phyloP scores from a whole-genome alignment of 2,329 filamentous ascomycete species.

The Malbranchea zuffiana region DNA sequence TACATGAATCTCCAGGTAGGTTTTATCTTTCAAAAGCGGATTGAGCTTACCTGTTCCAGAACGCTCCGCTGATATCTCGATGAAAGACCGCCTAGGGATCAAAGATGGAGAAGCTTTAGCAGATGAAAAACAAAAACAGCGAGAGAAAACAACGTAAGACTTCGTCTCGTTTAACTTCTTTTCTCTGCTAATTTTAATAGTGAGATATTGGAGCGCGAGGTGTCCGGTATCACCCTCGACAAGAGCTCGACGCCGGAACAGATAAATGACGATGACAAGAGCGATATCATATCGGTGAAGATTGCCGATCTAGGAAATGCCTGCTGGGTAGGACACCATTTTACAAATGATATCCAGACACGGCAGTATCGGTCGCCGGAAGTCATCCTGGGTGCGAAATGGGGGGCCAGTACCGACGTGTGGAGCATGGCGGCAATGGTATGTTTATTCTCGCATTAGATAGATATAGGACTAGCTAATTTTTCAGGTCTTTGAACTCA shows the following conservation, averaged over 20 bases:
- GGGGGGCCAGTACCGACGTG: slow-evolving; percentile 97
- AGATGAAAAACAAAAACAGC: slow-evolving; percentile 61
- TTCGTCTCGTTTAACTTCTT: slow-evolving; percentile 2
- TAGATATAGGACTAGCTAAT: slow-evolving; percentile 10
- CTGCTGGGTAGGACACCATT: slow-evolving; percentile 97
- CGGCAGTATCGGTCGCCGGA: slow-evolving; percentile 94
- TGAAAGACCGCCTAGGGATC: slow-evolving; percentile 48
- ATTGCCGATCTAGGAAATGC: slow-evolving; percentile 97
- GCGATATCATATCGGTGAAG: slow-evolving; percentile 90
- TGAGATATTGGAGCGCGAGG: slow-evolving; percentile 81
- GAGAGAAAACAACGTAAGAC: slow-evolving; percentile 88
- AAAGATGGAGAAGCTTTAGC: slow-evolving; percentile 42
- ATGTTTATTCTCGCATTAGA: slow-evolving; percentile 18
- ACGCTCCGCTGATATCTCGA: slow-evolving; percentile 40
- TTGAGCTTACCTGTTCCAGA: slow-evolving; percentile 33
- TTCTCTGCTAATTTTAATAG: slow-evolving; percentile 33
- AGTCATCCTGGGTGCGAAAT: slow-evolving; percentile 91
- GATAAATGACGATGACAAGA: slow-evolving; percentile 47
- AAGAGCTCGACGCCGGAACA: slow-evolving; percentile 59
- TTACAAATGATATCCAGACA: slow-evolving; percentile 98
- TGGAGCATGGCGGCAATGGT: slow-evolving; percentile 99
- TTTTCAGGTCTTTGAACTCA: slow-evolving; percentile 80
- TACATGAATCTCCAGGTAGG: slow-evolving; percentile 60
- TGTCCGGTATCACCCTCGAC: slow-evolving; percentile 88
- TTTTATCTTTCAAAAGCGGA: slow-evolving; percentile 27